Base-by-base conservation (phyloP, 331 rosid genomes). In the Phaseolus coccineus region DNA sequence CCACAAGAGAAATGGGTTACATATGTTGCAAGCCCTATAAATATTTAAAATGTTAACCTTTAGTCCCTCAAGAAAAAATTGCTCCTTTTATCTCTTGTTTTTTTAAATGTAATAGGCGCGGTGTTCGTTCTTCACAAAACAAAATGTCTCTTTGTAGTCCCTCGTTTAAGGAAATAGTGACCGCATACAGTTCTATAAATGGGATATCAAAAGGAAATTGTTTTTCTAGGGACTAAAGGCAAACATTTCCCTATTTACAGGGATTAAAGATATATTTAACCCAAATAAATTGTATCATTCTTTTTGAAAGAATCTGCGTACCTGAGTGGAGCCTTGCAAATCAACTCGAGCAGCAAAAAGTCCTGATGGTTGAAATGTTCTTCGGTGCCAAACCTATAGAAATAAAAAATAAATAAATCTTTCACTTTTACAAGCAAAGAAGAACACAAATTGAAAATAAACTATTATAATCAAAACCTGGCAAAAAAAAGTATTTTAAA, bases 301-400 rank as follows among this genome's bases (percentile, higher is more conserved):
- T 39, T 70, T 74, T 39, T 6, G 46, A 77, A 79, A 70, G 50
- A 87, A 79, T 76, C 58, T 55, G 62, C 97, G 69, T 93, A 96
- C 99, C 35, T 82, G 88, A 64, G 88, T 90, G 80, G 87, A 87
- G 79, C 99, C 98, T 85, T 96, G 99, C 87, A 96, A 82, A 82
- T 93, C 92, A 78, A 96, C 93, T 70, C 99, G 94, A 77, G 99
- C 94, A 47, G 99, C 99, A 91, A 90, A 96, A 78, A 96, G 98
- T 70, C 99, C 99, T 16, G 99, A 93, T 28, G 91, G 96, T 84
- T 96, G 99, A 85, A 96, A 96, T 44, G 89, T 91, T 84, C 99
- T 86, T 25, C 98, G 92, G 53, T 84, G 98, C 99, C 99, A 96
- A 84, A 96, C 91, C 99, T 96, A 82, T 63, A 58, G 61, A 86